phyloP scores from a whole-genome alignment of 495 filamentous ascomycete species.

The Podospora bellae-mahoneyi region DNA sequence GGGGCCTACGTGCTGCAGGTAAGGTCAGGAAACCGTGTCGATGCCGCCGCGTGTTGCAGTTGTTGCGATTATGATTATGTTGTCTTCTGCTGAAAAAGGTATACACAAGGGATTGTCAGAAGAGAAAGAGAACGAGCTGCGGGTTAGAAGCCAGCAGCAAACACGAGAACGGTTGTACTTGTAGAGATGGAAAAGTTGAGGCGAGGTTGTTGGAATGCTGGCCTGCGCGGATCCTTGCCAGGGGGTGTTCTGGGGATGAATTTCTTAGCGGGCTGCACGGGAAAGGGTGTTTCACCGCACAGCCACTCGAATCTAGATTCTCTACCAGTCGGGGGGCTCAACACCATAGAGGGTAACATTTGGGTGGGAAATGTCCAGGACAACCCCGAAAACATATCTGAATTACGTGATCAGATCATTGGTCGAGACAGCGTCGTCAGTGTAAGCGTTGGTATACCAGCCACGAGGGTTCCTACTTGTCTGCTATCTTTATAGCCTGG shows the following conservation, averaged over 20 bases:
- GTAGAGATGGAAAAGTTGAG: constrained; percentile 1
- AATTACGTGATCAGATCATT: neutral
- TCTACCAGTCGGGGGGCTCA: neutral
- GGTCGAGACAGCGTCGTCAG: neutral
- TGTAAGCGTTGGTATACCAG: too few species aligned
- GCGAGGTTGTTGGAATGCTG: neutral
- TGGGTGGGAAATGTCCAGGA: neutral
- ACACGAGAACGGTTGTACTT: constrained; percentile 9
- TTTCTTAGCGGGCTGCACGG: constrained; percentile 25
- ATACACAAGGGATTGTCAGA: constrained; percentile 15
- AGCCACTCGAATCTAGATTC: constrained; percentile 15
- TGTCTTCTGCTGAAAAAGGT: constrained; percentile 1
- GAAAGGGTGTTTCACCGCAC: constrained; percentile 26
- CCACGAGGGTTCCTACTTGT: too few species aligned
- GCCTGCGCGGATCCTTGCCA: constrained; percentile 11
- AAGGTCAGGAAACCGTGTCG: neutral
- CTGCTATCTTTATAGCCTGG: too few species aligned
- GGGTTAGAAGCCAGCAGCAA: constrained; percentile 11
- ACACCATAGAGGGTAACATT: neutral
- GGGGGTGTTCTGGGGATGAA: constrained; percentile 12
- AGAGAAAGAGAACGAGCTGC: constrained; percentile 6
- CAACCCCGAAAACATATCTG: neutral
- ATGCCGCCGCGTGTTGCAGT: neutral
- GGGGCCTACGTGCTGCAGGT: neutral
- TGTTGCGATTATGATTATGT: neutral